phyloP scores from a whole-genome alignment of 2,329 filamentous ascomycete genomes.

The Rosellinia necatrix region DNA sequence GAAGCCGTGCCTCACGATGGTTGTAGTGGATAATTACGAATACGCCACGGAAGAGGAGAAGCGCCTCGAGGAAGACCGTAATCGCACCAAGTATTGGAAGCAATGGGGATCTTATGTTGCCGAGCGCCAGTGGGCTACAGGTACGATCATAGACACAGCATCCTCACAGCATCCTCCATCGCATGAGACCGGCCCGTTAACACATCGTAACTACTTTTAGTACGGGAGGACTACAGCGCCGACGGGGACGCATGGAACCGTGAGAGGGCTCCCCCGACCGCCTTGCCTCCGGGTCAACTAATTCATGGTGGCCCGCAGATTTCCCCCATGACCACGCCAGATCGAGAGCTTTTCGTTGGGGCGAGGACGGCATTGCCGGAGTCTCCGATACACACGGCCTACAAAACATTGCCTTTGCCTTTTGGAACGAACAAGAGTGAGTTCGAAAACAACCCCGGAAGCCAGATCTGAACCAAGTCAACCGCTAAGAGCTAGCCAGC shows the following conservation, averaged over 20 bases:
- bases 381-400: conserved; percentile 88
- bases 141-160: conserved; percentile 55
- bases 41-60: conserved; percentile 90
- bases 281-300: conserved; percentile 30
- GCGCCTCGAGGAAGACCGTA: conserved; percentile 82
- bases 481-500: conserved; percentile 57
- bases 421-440: conserved; percentile 97
- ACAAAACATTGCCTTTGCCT: conserved; percentile 92
- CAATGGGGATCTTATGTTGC: conserved; percentile 95
- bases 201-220: conserved; percentile 51
- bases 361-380: conserved; percentile 94
- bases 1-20: conserved; percentile 62
- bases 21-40: conserved; percentile 85
- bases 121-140: conserved; percentile 94
- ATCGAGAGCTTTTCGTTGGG: conserved; percentile 90
- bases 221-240: conserved; percentile 87
- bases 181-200: conserved; percentile 24
- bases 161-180: too few species aligned
- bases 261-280: conserved; percentile 53
- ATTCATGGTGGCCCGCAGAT: conserved; percentile 57
- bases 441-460: conserved; percentile 32
- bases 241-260: conserved; percentile 96
- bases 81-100: conserved; percentile 93
- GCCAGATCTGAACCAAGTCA: background rate
- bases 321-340: conserved; percentile 93